These are phyloP conservation scores for Eucalyptus paniculata DNA, from an alignment of 345 rosid species.

Conservation along the genomic window DNA sequence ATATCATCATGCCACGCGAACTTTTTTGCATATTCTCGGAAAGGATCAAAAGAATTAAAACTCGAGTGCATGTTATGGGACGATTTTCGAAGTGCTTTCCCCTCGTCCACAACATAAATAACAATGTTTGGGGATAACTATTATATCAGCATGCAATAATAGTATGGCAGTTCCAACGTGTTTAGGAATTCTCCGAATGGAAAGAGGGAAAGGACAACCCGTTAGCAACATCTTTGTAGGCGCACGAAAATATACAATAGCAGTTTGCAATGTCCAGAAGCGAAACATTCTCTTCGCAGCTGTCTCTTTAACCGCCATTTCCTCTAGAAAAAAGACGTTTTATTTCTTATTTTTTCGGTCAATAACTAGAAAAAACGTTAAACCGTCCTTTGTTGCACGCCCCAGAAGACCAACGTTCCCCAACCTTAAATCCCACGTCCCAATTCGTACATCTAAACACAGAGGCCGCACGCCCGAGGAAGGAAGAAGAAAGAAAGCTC, in stretches of 20 bases:
- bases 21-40: not conserved
- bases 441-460: not conserved
- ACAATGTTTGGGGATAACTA: not conserved
- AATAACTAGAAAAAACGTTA: not conserved
- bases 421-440: not conserved
- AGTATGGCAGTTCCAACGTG: not conserved
- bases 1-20: not conserved
- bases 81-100: not conserved
- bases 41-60: not conserved
- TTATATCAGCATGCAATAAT: not conserved
- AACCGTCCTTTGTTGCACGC: not conserved
- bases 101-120: not conserved
- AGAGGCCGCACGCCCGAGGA: not conserved
- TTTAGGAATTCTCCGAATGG: not conserved
- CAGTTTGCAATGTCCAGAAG: not conserved
- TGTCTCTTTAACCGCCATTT: not conserved
- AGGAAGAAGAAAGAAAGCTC: not conserved
- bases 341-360: too few relatives aligned
- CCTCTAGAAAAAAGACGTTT: not conserved
- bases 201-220: not conserved
- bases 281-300: not conserved
- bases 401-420: not conserved
- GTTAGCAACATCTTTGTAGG: not conserved
- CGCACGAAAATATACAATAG: not conserved
- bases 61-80: not conserved